Evolutionary conservation across 768 basidiomycete genomes (phyloP), one percentile per base, ranked within the genome.

Genomic region (Gloeopeniophorella convolvens): DNA sequence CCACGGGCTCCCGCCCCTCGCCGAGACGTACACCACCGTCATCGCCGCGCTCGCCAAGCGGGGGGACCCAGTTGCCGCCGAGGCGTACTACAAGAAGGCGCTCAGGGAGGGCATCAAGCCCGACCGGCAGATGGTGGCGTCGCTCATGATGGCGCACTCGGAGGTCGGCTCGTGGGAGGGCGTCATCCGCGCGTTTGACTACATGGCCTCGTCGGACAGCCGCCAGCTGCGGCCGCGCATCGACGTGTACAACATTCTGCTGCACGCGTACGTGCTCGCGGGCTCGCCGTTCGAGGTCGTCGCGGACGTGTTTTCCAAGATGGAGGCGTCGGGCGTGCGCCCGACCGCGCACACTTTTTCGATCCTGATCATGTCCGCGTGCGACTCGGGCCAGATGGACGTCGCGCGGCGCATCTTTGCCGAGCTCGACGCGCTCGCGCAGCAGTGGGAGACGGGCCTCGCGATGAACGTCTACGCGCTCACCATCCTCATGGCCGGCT

Each of bases 141-240:
- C 84, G 5, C 64, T 95, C 42, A 82, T 97, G 81, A 80, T 88
- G 59, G 90, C 85, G 0, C 80, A 93, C 60, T 84, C 89, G 42
- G 81, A 88, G 60, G 75, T 81, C 2, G 88, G 85, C 2, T 80
- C 83, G 10, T 96, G 90, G 89, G 65, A 69, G 37, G 82, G 82
- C 21, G 89, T 84, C 16, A 73, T 90, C 50, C 73, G 77, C 20
- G 69, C 80, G 11, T 95, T 85, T 60, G 78, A 84, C 56, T 80
- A 77, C 56, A 68, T 89, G 37, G 64, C 66, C 31, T 58, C 68
- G 30, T 62, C 70, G 24, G 60, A 62, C 10, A 42, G 57, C 46
- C 65, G 69, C 46, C 62, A 69, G 34, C 64, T 70, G 35, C 63
- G 69, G 43, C 68, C 81, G 32, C 70, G 76, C 34, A 74, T 85